phyloP scores from a whole-genome alignment of 352 stramenopile species.

The Phytophthora ramorum region DNA sequence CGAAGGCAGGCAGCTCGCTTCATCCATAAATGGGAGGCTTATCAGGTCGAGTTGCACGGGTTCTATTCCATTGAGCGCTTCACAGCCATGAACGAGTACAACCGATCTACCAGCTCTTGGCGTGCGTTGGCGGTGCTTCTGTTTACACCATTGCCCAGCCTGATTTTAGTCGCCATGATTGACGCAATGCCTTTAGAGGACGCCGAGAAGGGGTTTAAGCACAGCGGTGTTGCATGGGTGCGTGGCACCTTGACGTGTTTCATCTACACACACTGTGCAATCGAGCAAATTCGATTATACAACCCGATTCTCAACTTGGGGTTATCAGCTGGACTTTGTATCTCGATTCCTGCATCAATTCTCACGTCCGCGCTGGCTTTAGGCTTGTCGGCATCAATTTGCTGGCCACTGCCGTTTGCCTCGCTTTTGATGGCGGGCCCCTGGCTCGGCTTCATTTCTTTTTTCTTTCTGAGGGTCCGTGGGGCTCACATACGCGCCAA shows the following conservation, averaged over 20 bases:
- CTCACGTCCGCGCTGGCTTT: constrained; percentile 15
- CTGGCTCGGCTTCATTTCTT: constrained; percentile 20
- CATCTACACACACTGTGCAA: constrained; percentile 28
- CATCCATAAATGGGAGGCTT: constrained; percentile 26
- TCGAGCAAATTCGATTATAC: constrained; percentile 33
- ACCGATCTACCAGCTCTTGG: constrained; percentile 4
- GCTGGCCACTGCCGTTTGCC: constrained; percentile 23
- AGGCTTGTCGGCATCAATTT: constrained; percentile 6
- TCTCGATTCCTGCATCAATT: constrained; percentile 20
- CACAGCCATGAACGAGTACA: constrained; percentile 17
- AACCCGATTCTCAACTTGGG: constrained; percentile 22
- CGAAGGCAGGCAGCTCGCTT: constrained; percentile 8
- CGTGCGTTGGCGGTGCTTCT: constrained; percentile 6
- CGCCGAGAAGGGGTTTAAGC: constrained; percentile 3
- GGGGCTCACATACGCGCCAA: constrained; percentile 23
- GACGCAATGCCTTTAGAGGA: constrained; percentile 22
- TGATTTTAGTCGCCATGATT: constrained; percentile 20
- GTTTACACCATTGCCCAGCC: constrained; percentile 18
- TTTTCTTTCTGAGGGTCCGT: constrained; percentile 20
- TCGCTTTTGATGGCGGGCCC: constrained; percentile 19
- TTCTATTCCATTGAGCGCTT: constrained; percentile 27
- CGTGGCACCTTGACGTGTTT: constrained; percentile 16
- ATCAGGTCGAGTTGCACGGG: constrained; percentile 33
- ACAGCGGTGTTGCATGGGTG: constrained; percentile 19
- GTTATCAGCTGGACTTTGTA: not conserved